A percentile compares a stretch with the other conserved stretches of the same genome.
These are phyloP conservation scores for Hypomyces perniciosus DNA, from an alignment of 2,329 filamentous ascomycete genomes.

Conservation along the genomic window DNA sequence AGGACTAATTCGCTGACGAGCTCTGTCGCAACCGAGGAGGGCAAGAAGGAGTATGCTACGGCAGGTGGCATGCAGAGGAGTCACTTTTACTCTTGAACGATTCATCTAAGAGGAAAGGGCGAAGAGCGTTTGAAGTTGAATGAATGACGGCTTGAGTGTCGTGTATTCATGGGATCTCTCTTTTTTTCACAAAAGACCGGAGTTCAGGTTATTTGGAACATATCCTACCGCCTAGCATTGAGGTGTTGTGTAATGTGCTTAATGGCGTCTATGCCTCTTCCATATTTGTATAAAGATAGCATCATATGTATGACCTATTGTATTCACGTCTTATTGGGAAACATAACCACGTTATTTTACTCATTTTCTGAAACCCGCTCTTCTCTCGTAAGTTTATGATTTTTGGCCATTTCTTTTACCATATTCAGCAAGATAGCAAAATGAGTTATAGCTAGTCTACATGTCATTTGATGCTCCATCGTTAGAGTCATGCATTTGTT, in stretches of 20 bases:
- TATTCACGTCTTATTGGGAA: not conserved
- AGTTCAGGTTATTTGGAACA: slow-evolving; percentile 1
- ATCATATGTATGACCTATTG: not conserved
- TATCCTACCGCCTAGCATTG: not conserved
- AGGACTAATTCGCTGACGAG: slow-evolving; percentile 47
- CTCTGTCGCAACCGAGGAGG: slow-evolving; percentile 32
- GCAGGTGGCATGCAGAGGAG: slow-evolving; percentile 53
- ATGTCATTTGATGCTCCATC: too few relatives aligned
- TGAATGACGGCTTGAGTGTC: slow-evolving; percentile 3
- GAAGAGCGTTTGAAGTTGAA: not conserved
- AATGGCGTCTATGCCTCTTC: not conserved
- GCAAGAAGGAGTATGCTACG: slow-evolving; percentile 48
- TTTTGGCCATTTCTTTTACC: not conserved
- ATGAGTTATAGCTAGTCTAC: not conserved
- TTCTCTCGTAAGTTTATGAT: not conserved
- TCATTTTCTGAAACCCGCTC: not conserved
- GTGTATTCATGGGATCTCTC: slow-evolving; percentile 1
- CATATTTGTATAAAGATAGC: not conserved
- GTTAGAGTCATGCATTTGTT: too few relatives aligned
- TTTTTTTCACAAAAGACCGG: slow-evolving; percentile 8
- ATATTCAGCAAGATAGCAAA: not conserved
- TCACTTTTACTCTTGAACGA: slow-evolving; percentile 48
- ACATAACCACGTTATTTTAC: not conserved
- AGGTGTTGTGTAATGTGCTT: not conserved
- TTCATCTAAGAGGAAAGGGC: not conserved